A percentile compares a stretch with the other conserved stretches of the same genome.
These are phyloP conservation scores for Tetrahymena elliotti DNA, from an alignment of 73 alveolate species.

Conservation along the genomic window DNA sequence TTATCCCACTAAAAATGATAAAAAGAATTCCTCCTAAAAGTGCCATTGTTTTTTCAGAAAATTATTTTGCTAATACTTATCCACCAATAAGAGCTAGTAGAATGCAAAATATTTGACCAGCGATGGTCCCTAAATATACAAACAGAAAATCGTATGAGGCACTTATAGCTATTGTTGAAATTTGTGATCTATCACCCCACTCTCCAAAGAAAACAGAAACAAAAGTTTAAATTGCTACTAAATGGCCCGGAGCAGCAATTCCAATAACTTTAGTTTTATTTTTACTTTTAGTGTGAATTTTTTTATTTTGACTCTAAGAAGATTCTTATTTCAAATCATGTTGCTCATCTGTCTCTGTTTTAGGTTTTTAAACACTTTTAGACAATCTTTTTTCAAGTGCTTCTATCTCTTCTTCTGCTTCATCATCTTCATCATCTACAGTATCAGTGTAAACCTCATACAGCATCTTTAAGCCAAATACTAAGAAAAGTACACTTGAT, in stretches of 20 bases:
- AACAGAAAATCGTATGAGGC: neutral
- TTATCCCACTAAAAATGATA: neutral
- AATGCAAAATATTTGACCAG: neutral
- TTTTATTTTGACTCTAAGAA: neutral
- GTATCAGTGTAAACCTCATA: constrained; percentile 14
- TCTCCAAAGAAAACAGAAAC: constrained; percentile 15
- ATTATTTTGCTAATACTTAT: neutral
- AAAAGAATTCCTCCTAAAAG: neutral
- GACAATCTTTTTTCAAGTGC: neutral
- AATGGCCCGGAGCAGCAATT: neutral
- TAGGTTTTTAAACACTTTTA: neutral
- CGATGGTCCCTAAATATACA: neutral
- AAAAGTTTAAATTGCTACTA: neutral
- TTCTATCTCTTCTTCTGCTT: neutral
- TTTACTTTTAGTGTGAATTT: neutral
- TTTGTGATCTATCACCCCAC: constrained; percentile 29
- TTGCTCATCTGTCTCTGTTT: neutral
- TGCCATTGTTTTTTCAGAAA: neutral
- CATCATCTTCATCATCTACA: constrained; percentile 10
- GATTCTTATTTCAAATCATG: neutral
- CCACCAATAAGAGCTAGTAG: neutral
- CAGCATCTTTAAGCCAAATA: neutral
- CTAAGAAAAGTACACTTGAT: neutral
- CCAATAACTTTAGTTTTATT: neutral
- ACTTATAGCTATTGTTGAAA: neutral